phyloP scores from a whole-genome alignment of 2,329 filamentous ascomycete genomes.

The Fusarium ambrosium region DNA sequence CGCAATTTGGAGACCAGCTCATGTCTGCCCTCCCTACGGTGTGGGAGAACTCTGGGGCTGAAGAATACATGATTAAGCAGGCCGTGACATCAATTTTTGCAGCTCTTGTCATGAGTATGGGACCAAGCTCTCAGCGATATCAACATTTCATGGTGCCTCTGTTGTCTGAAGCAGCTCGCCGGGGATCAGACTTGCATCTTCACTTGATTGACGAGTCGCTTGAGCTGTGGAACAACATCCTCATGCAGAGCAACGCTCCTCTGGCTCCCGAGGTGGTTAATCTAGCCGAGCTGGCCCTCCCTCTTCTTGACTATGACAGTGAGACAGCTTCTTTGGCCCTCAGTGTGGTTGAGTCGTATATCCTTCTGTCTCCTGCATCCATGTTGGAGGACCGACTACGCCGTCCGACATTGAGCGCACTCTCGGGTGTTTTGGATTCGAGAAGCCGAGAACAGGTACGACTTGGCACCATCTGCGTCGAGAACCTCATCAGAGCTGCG shows the following conservation, averaged over 20 bases:
- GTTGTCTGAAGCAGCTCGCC: conserved; percentile 82
- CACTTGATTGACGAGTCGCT: conserved; percentile 93
- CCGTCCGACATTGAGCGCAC: conserved; percentile 62
- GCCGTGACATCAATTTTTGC: conserved; percentile 88
- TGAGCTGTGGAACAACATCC: conserved; percentile 86
- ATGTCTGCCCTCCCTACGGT: conserved; percentile 83
- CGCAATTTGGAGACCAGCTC: conserved; percentile 81
- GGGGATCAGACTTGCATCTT: conserved; percentile 79
- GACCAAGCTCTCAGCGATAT: conserved; percentile 80
- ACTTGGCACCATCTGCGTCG: conserved; percentile 71
- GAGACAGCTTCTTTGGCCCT: conserved; percentile 74
- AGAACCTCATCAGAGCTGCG: conserved; percentile 74
- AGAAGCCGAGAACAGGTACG: conserved; percentile 70
- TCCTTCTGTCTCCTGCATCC: conserved; percentile 76
- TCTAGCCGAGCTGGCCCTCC: conserved; percentile 73
- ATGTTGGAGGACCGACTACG: conserved; percentile 71
- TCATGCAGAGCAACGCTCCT: conserved; percentile 74
- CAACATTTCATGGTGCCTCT: conserved; percentile 86
- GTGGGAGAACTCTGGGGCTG: conserved; percentile 84
- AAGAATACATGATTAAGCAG: conserved; percentile 94
- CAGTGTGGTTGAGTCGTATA: conserved; percentile 77
- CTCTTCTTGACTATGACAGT: conserved; percentile 75
- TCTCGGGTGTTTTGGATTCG: conserved; percentile 64
- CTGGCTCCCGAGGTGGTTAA: conserved; percentile 72
- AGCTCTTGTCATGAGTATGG: conserved; percentile 88